Percentiles rank a stretch among this genome's conserved stretches.
Conservation (phyloP, 192 early-diverging fungal genomes). For the Endogone sp. region DNA sequence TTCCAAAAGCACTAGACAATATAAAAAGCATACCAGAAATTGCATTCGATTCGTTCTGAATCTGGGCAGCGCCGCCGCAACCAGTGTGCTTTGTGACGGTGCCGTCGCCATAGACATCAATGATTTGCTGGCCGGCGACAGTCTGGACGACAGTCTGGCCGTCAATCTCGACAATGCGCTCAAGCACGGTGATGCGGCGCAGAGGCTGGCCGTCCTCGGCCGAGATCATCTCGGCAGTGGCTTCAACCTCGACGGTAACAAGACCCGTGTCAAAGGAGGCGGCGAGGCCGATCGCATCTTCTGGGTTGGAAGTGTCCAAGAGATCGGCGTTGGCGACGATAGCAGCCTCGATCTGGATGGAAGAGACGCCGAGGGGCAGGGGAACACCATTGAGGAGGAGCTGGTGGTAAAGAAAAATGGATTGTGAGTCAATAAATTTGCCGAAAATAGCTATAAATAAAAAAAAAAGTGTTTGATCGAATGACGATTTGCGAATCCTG, state of each 20-base stretch:
- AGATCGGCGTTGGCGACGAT: conserved; percentile 33
- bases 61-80: neutral
- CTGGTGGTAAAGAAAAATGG: conserved; percentile 22
- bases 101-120: conserved; percentile 48
- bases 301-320: conserved; percentile 33
- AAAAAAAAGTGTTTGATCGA: neutral
- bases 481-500: too few relatives aligned
- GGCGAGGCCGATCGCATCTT: conserved; percentile 35
- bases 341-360: conserved; percentile 37
- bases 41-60: neutral
- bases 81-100: conserved; percentile 34
- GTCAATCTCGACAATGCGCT: conserved; percentile 51
- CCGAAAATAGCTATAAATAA: neutral
- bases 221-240: conserved; percentile 35
- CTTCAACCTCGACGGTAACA: conserved; percentile 49
- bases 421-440: neutral
- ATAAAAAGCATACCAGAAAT: neutral
- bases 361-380: conserved; percentile 33
- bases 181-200: conserved; percentile 44
- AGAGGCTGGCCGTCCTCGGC: conserved; percentile 25
- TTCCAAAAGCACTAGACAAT: neutral
- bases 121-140: conserved; percentile 46
- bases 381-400: conserved; percentile 48
- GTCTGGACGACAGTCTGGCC: conserved; percentile 47
- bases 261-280: conserved; percentile 47